Conservation (phyloP, 352 stramenopile genomes). For the Globisporangium megalacanthum region DNA sequence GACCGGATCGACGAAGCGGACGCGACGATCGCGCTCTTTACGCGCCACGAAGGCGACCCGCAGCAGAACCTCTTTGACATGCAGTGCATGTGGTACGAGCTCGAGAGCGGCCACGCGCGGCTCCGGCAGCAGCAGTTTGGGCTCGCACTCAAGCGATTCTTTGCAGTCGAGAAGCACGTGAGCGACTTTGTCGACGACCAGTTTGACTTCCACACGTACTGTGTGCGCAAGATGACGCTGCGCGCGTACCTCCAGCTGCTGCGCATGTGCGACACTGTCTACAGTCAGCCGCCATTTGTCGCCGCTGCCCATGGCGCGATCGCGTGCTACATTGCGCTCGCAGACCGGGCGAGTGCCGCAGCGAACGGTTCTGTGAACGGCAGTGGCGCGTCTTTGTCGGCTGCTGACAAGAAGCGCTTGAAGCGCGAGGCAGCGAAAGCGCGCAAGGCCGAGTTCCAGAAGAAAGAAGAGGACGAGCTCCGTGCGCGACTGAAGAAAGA, state of each 20-base stretch:
- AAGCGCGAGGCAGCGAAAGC: constrained; percentile 86
- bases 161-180: constrained; percentile 96
- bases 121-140: constrained; percentile 65
- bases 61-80: constrained; percentile 98
- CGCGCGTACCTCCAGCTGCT: constrained; percentile 94
- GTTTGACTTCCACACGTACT: constrained; percentile 99
- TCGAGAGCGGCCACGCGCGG: constrained; percentile 78
- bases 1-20: constrained; percentile 91
- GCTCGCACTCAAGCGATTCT: constrained; percentile 93
- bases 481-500: constrained; percentile 77
- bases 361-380: constrained; percentile 27
- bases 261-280: constrained; percentile 91
- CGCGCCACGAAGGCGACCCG: constrained; percentile 93
- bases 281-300: constrained; percentile 87
- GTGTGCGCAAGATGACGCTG: constrained; percentile 97
- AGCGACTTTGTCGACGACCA: constrained; percentile 97
- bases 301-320: constrained; percentile 87
- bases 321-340: constrained; percentile 84
- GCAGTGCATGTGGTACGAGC: constrained; percentile 99
- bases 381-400: constrained; percentile 85
- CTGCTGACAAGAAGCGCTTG: constrained; percentile 92
- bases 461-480: constrained; percentile 67
- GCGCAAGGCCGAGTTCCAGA: constrained; percentile 88
- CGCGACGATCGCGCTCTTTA: constrained; percentile 95
- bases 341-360: constrained; percentile 51